phyloP scores from a whole-genome alignment of 108 stramenopile species.

The Asterionellopsis glacialis region DNA sequence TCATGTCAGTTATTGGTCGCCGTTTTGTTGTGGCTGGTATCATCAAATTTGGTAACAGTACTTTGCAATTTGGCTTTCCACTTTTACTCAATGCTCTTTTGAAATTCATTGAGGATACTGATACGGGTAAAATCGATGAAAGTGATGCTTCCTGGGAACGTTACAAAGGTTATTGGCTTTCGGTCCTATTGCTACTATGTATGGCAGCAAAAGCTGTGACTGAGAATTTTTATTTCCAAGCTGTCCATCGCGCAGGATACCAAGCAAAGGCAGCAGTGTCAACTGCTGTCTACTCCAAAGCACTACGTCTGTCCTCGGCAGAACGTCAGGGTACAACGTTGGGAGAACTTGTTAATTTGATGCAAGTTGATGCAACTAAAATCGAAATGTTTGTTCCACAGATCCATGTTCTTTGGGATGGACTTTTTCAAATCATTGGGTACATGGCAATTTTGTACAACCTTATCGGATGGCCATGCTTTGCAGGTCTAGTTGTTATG shows the following conservation, averaged over 20 bases:
- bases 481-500: constrained; percentile 78
- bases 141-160: constrained; percentile 33
- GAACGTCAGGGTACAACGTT: constrained; percentile 62
- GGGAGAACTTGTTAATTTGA: constrained; percentile 85
- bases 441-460: constrained; percentile 70
- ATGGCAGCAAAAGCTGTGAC: constrained; percentile 64
- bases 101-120: constrained; percentile 52
- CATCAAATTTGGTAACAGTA: constrained; percentile 46
- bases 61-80: constrained; percentile 67
- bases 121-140: constrained; percentile 37
- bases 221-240: constrained; percentile 66
- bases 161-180: constrained; percentile 74
- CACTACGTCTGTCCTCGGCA: constrained; percentile 64
- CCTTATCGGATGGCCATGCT: constrained; percentile 69
- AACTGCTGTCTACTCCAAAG: constrained; percentile 77
- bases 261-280: constrained; percentile 53
- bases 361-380: constrained; percentile 90
- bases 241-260: constrained; percentile 37
- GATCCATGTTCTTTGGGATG: constrained; percentile 76
- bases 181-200: constrained; percentile 43
- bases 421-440: constrained; percentile 62
- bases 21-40: constrained; percentile 55
- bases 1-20: constrained; percentile 32
- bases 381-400: constrained; percentile 69
- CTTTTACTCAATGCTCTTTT: constrained; percentile 59